Percentiles rank a stretch among this genome's conserved stretches.
Evolutionary conservation across 768 basidiomycete genomes (phyloP).

Genomic region (Trametes punicea): DNA sequence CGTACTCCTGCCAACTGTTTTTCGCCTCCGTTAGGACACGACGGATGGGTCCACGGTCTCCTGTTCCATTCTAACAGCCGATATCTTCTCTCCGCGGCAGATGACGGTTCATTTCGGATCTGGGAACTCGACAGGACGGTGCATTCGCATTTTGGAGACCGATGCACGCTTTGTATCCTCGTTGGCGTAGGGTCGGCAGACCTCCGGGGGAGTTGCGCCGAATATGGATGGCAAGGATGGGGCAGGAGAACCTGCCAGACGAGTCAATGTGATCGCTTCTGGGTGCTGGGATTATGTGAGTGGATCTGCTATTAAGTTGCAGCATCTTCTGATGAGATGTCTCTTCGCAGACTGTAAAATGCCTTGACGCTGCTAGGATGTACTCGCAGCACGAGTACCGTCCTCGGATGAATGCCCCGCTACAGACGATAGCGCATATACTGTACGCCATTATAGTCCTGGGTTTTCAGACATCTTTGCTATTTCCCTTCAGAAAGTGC

Average conservation of each 20-base stretch:
- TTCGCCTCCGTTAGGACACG: conserved; percentile 35
- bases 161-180: conserved; percentile 3
- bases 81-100: conserved; percentile 50
- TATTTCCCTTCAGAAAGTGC: too few relatives aligned
- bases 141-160: conserved; percentile 27
- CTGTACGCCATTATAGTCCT: too few relatives aligned
- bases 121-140: conserved; percentile 56
- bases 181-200: conserved; percentile 5
- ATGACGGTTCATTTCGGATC: conserved; percentile 53
- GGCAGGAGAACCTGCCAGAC: background rate
- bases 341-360: too few relatives aligned
- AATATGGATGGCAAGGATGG: background rate
- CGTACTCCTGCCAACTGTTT: background rate
- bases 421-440: too few relatives aligned
- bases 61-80: conserved; percentile 56
- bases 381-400: too few relatives aligned
- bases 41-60: conserved; percentile 53
- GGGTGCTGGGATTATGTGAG: conserved; percentile 12
- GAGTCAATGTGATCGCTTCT: conserved; percentile 5
- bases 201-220: background rate
- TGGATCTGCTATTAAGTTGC: too few relatives aligned
- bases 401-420: too few relatives aligned
- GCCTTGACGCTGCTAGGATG: too few relatives aligned
- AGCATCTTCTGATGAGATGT: too few relatives aligned
- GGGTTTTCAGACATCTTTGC: too few relatives aligned